Evolutionary conservation across 495 filamentous ascomycete species (phyloP).

Genomic region (Penicillium bialowiezense): DNA sequence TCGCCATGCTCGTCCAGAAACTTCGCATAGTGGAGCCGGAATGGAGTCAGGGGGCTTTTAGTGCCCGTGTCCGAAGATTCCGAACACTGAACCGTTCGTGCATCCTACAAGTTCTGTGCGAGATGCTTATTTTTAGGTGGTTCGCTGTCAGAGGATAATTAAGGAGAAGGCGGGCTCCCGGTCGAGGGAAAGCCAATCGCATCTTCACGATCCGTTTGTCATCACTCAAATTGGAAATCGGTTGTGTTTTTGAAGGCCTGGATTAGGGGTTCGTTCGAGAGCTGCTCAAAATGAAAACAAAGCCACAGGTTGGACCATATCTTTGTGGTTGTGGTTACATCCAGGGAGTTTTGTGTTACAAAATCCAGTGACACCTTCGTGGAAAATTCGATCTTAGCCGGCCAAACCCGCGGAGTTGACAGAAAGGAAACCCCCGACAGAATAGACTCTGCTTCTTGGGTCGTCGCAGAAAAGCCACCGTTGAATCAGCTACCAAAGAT

Average conservation of each 20-base stretch:
- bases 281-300: too few species aligned
- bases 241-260: background rate
- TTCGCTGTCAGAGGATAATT: constrained; percentile 6
- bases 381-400: too few species aligned
- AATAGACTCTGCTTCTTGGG: background rate
- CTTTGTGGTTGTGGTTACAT: too few species aligned
- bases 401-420: background rate
- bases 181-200: background rate
- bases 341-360: too few species aligned
- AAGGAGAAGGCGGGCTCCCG: constrained; percentile 7
- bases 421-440: background rate
- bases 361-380: too few species aligned
- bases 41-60: background rate
- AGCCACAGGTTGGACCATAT: too few species aligned
- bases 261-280: too few species aligned
- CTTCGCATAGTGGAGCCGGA: constrained; percentile 2
- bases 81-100: constrained; percentile 17
- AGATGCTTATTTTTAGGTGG: constrained; percentile 15
- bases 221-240: background rate
- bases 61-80: constrained; percentile 3
- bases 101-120: background rate
- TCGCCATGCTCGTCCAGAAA: constrained; percentile 1
- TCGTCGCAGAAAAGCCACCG: background rate
- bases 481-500: background rate
- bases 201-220: background rate